Evolutionary conservation across 177 flowering plant species (phyloP).

Genomic region (Telopea speciosissima): DNA sequence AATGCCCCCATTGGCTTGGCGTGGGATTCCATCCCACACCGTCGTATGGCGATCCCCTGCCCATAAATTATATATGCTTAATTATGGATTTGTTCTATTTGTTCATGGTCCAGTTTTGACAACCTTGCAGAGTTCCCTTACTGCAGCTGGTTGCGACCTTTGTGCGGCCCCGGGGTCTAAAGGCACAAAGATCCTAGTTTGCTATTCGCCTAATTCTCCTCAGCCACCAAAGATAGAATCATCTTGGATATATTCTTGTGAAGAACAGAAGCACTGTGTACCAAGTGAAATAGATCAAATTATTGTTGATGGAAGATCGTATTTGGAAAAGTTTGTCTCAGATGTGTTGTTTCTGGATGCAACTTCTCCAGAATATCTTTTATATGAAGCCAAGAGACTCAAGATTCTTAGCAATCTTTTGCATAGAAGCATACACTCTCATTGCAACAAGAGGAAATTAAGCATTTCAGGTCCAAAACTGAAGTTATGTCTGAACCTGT

Average conservation of each 20-base stretch:
- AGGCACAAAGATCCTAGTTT: conserved; percentile 67
- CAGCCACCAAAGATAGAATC: conserved; percentile 33
- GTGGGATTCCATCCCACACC: too few species aligned
- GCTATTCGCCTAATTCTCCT: conserved; percentile 51
- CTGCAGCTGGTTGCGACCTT: conserved; percentile 91
- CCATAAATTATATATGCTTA: background rate
- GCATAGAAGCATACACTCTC: conserved; percentile 28
- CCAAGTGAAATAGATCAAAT: conserved; percentile 47
- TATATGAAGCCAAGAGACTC: conserved; percentile 54
- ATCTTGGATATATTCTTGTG: conserved; percentile 14
- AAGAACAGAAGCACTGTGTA: conserved; percentile 12
- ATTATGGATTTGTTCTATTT: background rate
- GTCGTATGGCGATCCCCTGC: too few species aligned
- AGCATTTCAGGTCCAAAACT: conserved; percentile 37
- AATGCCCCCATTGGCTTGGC: too few species aligned
- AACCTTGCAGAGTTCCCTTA: conserved; percentile 59
- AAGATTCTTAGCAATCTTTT: conserved; percentile 61
- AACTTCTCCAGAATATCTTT: conserved; percentile 41
- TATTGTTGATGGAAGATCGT: conserved; percentile 38
- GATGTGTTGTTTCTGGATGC: conserved; percentile 46
- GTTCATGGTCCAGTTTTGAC: conserved; percentile 7
- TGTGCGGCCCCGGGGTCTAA: conserved; percentile 84
- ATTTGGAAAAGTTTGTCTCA: conserved; percentile 27
- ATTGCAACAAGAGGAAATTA: conserved; percentile 54
- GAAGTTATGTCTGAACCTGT: conserved; percentile 21